Evolutionary conservation across 2,329 filamentous ascomycete species (phyloP).

Genomic region (Penicillium rolfsii): DNA sequence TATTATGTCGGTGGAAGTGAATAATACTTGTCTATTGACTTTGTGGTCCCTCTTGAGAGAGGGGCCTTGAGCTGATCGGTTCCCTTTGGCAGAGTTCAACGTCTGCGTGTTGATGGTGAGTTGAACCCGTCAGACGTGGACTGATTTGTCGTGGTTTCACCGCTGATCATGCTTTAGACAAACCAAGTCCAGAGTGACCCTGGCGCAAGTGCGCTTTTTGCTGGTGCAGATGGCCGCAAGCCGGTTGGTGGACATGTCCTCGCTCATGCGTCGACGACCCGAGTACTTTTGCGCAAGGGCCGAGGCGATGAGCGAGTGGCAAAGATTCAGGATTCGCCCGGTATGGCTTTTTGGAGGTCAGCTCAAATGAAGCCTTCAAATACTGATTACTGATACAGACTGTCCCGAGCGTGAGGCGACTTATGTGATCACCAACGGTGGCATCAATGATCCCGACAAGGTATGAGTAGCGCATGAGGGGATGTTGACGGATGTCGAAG

Average conservation of each 20-base stretch:
- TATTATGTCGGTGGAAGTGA: too few relatives aligned
- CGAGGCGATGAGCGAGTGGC: slow-evolving; percentile 71
- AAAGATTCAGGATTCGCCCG: slow-evolving; percentile 69
- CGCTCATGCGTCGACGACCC: slow-evolving; percentile 69
- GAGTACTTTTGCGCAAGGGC: slow-evolving; percentile 68
- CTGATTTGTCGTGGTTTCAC: background rate
- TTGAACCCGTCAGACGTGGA: background rate
- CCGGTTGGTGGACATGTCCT: slow-evolving; percentile 70
- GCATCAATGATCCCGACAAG: slow-evolving; percentile 70
- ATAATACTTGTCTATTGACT: too few relatives aligned
- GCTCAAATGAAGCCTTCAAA: background rate
- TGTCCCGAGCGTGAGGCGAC: slow-evolving; percentile 70
- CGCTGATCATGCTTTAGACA: slow-evolving; percentile 51
- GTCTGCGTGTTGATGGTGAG: slow-evolving; percentile 64
- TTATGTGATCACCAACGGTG: slow-evolving; percentile 71
- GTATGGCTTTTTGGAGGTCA: slow-evolving; percentile 39
- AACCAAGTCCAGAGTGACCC: slow-evolving; percentile 74
- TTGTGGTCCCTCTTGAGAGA: background rate
- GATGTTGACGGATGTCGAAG: background rate
- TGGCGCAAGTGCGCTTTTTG: slow-evolving; percentile 68
- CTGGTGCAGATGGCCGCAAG: slow-evolving; percentile 69
- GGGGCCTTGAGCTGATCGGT: slow-evolving; percentile 12
- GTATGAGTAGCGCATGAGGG: slow-evolving; percentile 40
- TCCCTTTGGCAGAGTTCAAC: slow-evolving; percentile 62
- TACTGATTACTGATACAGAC: slow-evolving; percentile 49